Evolutionary conservation across 805 yeast species (phyloP).

Genomic region (Kazachstania viticola): DNA sequence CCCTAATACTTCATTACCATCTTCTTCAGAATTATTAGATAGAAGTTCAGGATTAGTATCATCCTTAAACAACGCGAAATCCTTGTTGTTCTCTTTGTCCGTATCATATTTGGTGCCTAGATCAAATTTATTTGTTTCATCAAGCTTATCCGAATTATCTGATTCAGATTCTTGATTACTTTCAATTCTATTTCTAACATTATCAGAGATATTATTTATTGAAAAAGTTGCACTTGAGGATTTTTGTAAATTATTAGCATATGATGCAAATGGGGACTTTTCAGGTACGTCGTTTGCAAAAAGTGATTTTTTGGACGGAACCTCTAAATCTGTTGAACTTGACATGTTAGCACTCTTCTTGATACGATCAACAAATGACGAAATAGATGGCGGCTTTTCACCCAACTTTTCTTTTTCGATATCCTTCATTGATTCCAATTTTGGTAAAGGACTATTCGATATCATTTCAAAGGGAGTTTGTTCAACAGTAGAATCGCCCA

Average conservation of each 20-base stretch:
- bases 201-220: no score
- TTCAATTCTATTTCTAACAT: no score
- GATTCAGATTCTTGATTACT: background rate
- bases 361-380: conserved; percentile 17
- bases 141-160: background rate
- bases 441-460: background rate
- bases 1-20: background rate
- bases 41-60: background rate
- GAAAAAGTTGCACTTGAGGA: conserved; percentile 5
- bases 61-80: no score
- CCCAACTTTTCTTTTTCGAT: background rate
- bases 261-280: conserved; percentile 1
- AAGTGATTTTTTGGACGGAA: conserved; percentile 5
- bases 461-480: conserved; percentile 8
- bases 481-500: conserved; percentile 17
- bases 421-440: background rate
- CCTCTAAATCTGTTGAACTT: background rate
- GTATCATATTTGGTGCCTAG: no score
- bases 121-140: no score
- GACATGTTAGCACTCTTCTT: conserved; percentile 19
- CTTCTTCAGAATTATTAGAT: background rate
- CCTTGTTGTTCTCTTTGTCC: no score
- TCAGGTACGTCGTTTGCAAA: conserved; percentile 4
- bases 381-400: no score
- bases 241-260: conserved; percentile 12